Evolutionary conservation across 805 yeast species (phyloP).

Genomic region (Spathaspora girioi): DNA sequence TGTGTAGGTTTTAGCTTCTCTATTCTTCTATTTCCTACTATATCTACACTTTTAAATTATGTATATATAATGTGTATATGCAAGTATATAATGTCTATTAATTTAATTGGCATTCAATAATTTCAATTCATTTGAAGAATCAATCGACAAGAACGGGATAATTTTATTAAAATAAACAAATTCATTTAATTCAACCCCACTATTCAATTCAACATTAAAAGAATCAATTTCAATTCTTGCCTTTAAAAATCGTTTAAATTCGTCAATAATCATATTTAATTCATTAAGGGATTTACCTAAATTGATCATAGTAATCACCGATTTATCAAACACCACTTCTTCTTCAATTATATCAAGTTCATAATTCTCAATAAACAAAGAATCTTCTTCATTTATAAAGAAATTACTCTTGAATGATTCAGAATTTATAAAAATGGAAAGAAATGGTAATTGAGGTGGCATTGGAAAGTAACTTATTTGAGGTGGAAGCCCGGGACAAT

Average conservation of each 20-base stretch:
- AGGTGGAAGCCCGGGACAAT: neutral
- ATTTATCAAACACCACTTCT: neutral
- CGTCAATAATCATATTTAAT: constrained; percentile 45
- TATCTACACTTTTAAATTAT: neutral
- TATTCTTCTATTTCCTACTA: neutral
- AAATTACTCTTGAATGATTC: constrained; percentile 26
- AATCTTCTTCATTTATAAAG: constrained; percentile 28
- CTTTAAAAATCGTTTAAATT: constrained; percentile 40
- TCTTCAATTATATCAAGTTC: constrained; percentile 6
- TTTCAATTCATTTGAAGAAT: constrained; percentile 25
- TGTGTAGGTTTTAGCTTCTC: too few species aligned
- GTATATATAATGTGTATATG: neutral
- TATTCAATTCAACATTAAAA: constrained; percentile 12
- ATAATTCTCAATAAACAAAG: constrained; percentile 10
- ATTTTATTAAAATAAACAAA: constrained; percentile 31
- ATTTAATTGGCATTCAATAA: constrained; percentile 23
- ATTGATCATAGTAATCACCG: constrained; percentile 19
- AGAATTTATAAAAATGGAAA: constrained; percentile 28
- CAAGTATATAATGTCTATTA: neutral
- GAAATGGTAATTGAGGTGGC: constrained; percentile 24
- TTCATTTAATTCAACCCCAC: constrained; percentile 20
- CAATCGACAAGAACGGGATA: constrained; percentile 38
- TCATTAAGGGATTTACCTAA: constrained; percentile 52
- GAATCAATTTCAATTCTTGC: constrained; percentile 27
- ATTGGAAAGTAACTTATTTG: constrained; percentile 13